A percentile compares a stretch with the other conserved stretches of the same genome.
Evolutionary conservation across 2,329 filamentous ascomycete species (phyloP).

Genomic region (Hymenoscyphus occultus): DNA sequence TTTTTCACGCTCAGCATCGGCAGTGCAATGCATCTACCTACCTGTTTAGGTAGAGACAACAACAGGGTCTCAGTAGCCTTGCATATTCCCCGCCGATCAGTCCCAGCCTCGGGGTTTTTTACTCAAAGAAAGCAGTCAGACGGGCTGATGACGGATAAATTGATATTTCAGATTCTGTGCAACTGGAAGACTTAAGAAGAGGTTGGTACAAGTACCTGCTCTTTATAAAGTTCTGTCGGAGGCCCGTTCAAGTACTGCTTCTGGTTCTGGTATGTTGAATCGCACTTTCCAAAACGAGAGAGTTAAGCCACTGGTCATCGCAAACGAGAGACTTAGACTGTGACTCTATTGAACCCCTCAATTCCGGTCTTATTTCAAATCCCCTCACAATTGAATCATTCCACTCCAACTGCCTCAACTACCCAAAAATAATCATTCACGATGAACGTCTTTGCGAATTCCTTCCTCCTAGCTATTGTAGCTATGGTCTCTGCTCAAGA

Average conservation of each 20-base stretch:
- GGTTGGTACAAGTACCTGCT: not conserved
- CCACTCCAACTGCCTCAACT: not conserved
- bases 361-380: not conserved
- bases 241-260: too few relatives aligned
- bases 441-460: not conserved
- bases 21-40: not conserved
- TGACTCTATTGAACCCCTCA: not conserved
- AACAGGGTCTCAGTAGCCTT: conserved; percentile 9
- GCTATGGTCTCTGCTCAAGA: conserved; percentile 4
- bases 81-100: conserved; percentile 9
- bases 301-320: not conserved
- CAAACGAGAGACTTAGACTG: not conserved
- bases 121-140: conserved; percentile 1
- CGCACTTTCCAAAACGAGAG: not conserved
- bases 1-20: not conserved
- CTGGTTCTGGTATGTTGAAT: not conserved
- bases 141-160: not conserved
- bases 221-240: not conserved
- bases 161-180: not conserved
- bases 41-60: conserved; percentile 2
- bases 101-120: conserved; percentile 10
- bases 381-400: not conserved
- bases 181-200: not conserved
- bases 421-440: not conserved
- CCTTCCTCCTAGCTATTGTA: conserved; percentile 9